A percentile compares a stretch with the other conserved stretches of the same genome.
Evolutionary conservation across 2,329 filamentous ascomycete species (phyloP).

Genomic region (Gaeumannomyces sp.): DNA sequence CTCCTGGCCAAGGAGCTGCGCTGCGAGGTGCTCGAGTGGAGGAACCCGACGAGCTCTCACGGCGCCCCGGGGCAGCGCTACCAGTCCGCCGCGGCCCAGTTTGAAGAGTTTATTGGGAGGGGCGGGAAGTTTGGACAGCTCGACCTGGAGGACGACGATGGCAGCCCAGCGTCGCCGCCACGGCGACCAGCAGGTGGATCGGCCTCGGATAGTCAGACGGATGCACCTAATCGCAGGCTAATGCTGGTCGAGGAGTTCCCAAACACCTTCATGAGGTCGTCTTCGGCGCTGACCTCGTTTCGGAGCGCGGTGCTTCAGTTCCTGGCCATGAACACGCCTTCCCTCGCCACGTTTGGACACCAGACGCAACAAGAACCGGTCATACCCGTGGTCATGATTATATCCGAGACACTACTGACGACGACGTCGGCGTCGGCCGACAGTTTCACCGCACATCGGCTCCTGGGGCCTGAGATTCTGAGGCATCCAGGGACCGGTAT

Average conservation of each 20-base stretch:
- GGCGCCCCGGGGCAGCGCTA: conserved; percentile 53
- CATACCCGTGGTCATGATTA: conserved; percentile 77
- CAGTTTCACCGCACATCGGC: conserved; percentile 84
- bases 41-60: conserved; percentile 62
- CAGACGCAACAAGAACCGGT: conserved; percentile 39
- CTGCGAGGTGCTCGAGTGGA: conserved; percentile 82
- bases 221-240: conserved; percentile 37
- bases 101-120: conserved; percentile 84
- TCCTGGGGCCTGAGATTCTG: conserved; percentile 81
- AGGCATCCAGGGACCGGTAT: conserved; percentile 71
- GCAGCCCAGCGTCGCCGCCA: conserved; percentile 19
- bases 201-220: conserved; percentile 1
- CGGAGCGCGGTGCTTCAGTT: conserved; percentile 69
- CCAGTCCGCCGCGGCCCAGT: conserved; percentile 69
- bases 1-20: conserved; percentile 72
- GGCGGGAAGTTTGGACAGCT: conserved; percentile 68
- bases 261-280: conserved; percentile 63
- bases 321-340: conserved; percentile 60
- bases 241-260: conserved; percentile 80
- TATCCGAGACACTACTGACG: conserved; percentile 84
- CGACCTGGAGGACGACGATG: conserved; percentile 20
- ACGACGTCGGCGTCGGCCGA: conserved; percentile 80
- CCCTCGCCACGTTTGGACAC: conserved; percentile 40
- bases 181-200: conserved; percentile 10
- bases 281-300: conserved; percentile 61